Conservation (phyloP, 1,284 basidiomycete species). For the Ceratobasidium papillatum region DNA sequence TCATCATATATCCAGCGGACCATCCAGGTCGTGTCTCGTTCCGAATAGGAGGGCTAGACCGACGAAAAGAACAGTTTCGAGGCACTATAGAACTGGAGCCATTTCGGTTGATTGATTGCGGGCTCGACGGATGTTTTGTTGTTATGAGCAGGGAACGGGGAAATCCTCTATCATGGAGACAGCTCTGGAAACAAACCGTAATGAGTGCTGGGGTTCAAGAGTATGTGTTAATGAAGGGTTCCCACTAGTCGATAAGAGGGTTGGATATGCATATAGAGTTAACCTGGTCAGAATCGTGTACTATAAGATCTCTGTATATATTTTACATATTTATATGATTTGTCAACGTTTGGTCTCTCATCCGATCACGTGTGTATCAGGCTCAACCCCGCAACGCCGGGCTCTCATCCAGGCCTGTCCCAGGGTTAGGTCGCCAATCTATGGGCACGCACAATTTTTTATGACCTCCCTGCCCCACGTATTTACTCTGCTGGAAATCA, state of each 20-base stretch:
- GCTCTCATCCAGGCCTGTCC: background rate
- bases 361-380: background rate
- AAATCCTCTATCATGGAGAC: conserved; percentile 42
- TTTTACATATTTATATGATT: no score
- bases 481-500: background rate
- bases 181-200: conserved; percentile 43
- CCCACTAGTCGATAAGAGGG: background rate
- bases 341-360: no score
- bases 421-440: background rate
- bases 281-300: no score
- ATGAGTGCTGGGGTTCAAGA: conserved; percentile 15
- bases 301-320: no score
- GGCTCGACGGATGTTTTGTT: conserved; percentile 36
- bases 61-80: conserved; percentile 42
- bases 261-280: background rate
- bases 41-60: conserved; percentile 43
- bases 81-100: conserved; percentile 43
- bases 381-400: no score
- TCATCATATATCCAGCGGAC: background rate
- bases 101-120: conserved; percentile 31
- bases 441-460: background rate
- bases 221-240: conserved; percentile 24
- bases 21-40: conserved; percentile 29
- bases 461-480: no score
- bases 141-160: conserved; percentile 43